phyloP scores from a whole-genome alignment of 2,329 filamentous ascomycete genomes.

The Penicillium sp. region DNA sequence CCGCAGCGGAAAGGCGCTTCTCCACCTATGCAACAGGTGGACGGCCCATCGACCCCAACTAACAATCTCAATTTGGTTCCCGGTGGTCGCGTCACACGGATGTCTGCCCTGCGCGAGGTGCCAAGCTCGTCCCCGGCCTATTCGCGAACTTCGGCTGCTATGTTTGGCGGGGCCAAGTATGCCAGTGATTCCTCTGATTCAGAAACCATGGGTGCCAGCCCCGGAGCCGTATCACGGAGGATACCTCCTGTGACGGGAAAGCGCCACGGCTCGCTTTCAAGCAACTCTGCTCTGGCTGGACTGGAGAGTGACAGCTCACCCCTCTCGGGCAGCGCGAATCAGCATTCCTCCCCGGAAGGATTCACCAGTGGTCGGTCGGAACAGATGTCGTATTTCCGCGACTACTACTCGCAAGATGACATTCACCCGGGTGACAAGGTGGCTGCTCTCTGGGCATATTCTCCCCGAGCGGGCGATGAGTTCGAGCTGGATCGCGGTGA shows the following conservation, averaged over 20 bases:
- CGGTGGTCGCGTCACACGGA: conserved; percentile 84
- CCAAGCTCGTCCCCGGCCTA: conserved; percentile 57
- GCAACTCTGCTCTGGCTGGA: conserved; percentile 65
- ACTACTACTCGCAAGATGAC: conserved; percentile 97
- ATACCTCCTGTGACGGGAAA: conserved; percentile 50
- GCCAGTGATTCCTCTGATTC: conserved; percentile 52
- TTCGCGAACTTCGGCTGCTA: conserved; percentile 48
- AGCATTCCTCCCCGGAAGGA: conserved; percentile 78
- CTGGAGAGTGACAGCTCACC: conserved; percentile 67
- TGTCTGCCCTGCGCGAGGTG: conserved; percentile 84
- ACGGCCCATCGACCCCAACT: conserved; percentile 21
- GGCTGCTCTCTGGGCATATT: conserved; percentile 91
- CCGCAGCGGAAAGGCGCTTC: conserved; percentile 49
- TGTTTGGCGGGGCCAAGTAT: conserved; percentile 46
- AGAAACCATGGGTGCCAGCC: conserved; percentile 66
- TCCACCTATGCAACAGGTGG: conserved; percentile 42
- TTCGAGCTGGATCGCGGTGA: conserved; percentile 90
- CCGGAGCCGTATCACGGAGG: conserved; percentile 58
- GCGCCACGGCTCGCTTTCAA: conserved; percentile 84
- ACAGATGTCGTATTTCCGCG: conserved; percentile 92
- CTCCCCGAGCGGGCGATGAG: conserved; percentile 87
- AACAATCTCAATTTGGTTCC: conserved; percentile 66
- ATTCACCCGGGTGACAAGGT: conserved; percentile 89
- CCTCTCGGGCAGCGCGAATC: conserved; percentile 58
- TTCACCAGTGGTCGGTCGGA: conserved; percentile 87